A percentile compares a stretch with the other conserved stretches of the same genome.
Conservation (phyloP, 2,329 filamentous ascomycete genomes). For the Fonsecaea erecta region DNA sequence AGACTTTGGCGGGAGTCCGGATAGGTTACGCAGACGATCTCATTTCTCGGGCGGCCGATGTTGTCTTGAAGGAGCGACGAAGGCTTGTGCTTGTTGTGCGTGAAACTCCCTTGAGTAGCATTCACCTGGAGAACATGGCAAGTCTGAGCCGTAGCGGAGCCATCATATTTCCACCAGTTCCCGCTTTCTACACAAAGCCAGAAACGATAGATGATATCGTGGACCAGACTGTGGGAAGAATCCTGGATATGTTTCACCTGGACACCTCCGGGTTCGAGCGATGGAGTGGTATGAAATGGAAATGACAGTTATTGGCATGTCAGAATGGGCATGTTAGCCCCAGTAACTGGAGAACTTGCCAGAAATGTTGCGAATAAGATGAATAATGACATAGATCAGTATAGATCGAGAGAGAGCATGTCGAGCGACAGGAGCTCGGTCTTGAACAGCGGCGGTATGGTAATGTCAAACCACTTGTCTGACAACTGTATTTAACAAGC, state of each 20-base stretch:
- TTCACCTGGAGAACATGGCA: conserved; percentile 29
- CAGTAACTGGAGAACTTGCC: too few relatives aligned
- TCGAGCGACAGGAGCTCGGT: too few relatives aligned
- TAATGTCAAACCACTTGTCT: neutral
- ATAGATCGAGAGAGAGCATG: too few relatives aligned
- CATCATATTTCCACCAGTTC: conserved; percentile 53
- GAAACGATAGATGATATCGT: conserved; percentile 49
- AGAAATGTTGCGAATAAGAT: too few relatives aligned
- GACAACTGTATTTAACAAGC: neutral
- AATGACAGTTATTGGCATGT: neutral
- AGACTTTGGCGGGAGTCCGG: conserved; percentile 49
- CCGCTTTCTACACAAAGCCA: conserved; percentile 52
- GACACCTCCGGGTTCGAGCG: conserved; percentile 49
- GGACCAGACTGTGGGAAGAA: conserved; percentile 53
- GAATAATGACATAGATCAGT: too few relatives aligned
- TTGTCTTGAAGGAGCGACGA: conserved; percentile 49
- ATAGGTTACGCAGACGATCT: conserved; percentile 49
- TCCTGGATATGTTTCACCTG: conserved; percentile 53
- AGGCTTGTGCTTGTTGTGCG: conserved; percentile 44
- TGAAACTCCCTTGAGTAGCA: conserved; percentile 45
- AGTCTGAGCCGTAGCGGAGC: conserved; percentile 40
- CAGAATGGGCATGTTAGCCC: too few relatives aligned
- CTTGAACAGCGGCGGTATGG: neutral
- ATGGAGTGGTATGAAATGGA: conserved; percentile 39
- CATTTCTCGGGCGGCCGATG: conserved; percentile 50